These are phyloP conservation scores for Roridomyces roridus DNA, from an alignment of 768 basidiomycete species.

Conservation along the genomic window DNA sequence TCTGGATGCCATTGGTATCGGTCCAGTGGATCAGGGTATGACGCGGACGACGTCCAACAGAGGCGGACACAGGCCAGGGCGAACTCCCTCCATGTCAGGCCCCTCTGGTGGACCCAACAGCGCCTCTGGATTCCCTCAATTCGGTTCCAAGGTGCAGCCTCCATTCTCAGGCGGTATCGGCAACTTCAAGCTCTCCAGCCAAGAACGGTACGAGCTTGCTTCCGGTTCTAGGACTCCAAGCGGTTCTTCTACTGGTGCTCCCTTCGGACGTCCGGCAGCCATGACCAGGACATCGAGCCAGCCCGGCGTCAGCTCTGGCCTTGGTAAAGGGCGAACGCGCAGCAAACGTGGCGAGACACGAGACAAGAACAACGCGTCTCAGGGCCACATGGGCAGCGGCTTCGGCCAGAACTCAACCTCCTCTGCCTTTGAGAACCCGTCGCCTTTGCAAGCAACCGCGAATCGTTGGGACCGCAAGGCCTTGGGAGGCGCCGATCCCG, in stretches of 20 bases:
- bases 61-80: slow-evolving; percentile 59
- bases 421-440: slow-evolving; percentile 65
- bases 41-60: slow-evolving; percentile 67
- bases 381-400: slow-evolving; percentile 42
- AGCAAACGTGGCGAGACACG: slow-evolving; percentile 88
- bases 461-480: slow-evolving; percentile 84
- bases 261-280: slow-evolving; percentile 59
- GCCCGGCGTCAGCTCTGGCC: slow-evolving; percentile 57
- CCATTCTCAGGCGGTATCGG: slow-evolving; percentile 63
- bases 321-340: slow-evolving; percentile 65
- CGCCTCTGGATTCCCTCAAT: slow-evolving; percentile 49
- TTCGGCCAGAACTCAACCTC: slow-evolving; percentile 37
- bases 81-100: slow-evolving; percentile 46
- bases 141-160: slow-evolving; percentile 52
- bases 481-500: slow-evolving; percentile 51
- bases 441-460: slow-evolving; percentile 76
- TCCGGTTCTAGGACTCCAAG: slow-evolving; percentile 56
- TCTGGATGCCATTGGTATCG: slow-evolving; percentile 90
- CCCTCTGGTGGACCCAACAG: slow-evolving; percentile 14
- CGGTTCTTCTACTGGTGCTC: slow-evolving; percentile 50
- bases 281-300: slow-evolving; percentile 77
- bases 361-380: slow-evolving; percentile 56
- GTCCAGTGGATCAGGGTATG: slow-evolving; percentile 68
- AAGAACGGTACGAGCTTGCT: slow-evolving; percentile 67
- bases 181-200: slow-evolving; percentile 75